Percentiles rank a stretch among this genome's conserved stretches.
These are phyloP conservation scores for Tricholomella constricta DNA, from an alignment of 768 basidiomycete species.

Conservation along the genomic window DNA sequence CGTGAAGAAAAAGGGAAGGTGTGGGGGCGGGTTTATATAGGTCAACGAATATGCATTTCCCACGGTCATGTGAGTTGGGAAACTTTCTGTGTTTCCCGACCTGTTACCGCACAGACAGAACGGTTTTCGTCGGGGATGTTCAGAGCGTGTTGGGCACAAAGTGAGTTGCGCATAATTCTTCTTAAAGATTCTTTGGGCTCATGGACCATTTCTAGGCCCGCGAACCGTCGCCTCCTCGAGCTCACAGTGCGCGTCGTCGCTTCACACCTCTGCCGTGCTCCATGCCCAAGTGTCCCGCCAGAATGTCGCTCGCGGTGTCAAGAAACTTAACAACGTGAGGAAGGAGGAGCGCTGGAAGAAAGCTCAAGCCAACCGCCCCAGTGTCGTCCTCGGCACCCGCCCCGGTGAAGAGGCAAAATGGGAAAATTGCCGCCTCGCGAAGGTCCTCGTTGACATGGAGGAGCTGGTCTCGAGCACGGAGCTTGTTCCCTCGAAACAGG, in stretches of 20 bases:
- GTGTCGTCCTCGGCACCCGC: constrained; percentile 76
- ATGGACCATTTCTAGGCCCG: constrained; percentile 26
- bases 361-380: constrained; percentile 46
- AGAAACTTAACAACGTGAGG: constrained; percentile 47
- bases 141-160: constrained; percentile 29
- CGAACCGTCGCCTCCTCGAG: constrained; percentile 42
- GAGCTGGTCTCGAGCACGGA: constrained; percentile 36
- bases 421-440: constrained; percentile 65
- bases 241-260: constrained; percentile 29
- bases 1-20: constrained; percentile 29
- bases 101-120: not conserved
- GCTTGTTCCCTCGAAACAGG: constrained; percentile 24
- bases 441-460: constrained; percentile 58
- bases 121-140: constrained; percentile 24
- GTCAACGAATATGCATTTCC: constrained; percentile 33
- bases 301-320: constrained; percentile 36
- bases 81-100: not conserved
- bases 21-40: constrained; percentile 20
- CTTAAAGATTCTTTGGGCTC: not conserved
- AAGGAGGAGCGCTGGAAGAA: constrained; percentile 44
- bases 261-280: constrained; percentile 52
- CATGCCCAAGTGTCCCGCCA: constrained; percentile 34
- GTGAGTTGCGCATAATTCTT: constrained; percentile 17
- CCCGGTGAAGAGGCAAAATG: constrained; percentile 68
- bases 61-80: constrained; percentile 37